Evolutionary conservation across 78 protist species (phyloP).

Genomic region (Neovahlkampfia damariscottae): DNA sequence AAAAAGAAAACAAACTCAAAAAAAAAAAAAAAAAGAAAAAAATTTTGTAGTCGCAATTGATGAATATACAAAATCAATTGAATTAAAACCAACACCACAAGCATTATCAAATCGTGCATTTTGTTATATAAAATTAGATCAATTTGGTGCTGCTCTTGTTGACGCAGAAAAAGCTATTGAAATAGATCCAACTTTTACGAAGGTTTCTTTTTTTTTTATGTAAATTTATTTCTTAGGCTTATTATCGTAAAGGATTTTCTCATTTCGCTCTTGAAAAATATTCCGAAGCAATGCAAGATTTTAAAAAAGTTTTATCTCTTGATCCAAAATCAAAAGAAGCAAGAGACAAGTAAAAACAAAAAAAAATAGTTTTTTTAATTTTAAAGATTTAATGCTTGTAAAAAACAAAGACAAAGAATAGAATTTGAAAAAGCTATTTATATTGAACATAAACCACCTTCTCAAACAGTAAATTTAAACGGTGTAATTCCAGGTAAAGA

Average conservation of each 20-base stretch:
- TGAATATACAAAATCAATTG: conserved; percentile 33
- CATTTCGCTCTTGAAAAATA: conserved; percentile 60
- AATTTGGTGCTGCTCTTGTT: conserved; percentile 14
- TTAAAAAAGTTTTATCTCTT: conserved; percentile 17
- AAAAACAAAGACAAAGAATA: conserved; percentile 39
- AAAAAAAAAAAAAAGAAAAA: neutral
- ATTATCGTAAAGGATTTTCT: conserved; percentile 77
- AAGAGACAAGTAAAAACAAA: conserved; percentile 35
- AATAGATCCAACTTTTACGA: neutral
- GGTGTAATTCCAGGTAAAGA: no score
- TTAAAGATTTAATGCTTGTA: no score
- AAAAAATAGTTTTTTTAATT: no score
- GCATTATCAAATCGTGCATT: conserved; percentile 16
- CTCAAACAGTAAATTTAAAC: conserved; percentile 18
- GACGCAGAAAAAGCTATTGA: conserved; percentile 11
- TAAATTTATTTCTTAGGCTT: neutral
- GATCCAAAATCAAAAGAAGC: conserved; percentile 40
- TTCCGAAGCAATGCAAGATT: conserved; percentile 60
- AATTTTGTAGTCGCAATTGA: conserved; percentile 21
- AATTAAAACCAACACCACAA: conserved; percentile 39
- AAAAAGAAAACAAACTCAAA: conserved; percentile 12
- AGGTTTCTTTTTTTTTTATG: conserved; percentile 43
- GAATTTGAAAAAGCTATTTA: conserved; percentile 68
- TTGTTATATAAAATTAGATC: conserved; percentile 37
- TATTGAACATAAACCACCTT: conserved; percentile 5